These are phyloP conservation scores for Calocera viscosa DNA, from an alignment of 768 basidiomycete species.

Conservation along the genomic window DNA sequence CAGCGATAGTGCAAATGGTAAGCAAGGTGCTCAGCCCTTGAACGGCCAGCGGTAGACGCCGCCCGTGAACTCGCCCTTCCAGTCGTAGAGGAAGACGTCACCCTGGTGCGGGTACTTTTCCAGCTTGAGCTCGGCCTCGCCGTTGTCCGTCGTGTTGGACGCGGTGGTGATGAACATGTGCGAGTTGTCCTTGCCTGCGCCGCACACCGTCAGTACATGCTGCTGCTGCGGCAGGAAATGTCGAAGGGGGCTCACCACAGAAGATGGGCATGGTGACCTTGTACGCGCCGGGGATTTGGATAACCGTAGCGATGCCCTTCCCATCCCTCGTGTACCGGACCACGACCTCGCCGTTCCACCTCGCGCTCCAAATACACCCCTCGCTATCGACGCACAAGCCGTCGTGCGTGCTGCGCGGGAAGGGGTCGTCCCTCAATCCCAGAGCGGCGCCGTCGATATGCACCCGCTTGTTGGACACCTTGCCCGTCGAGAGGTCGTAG, in stretches of 20 bases:
- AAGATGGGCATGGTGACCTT: slow-evolving; percentile 59
- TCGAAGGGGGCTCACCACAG: slow-evolving; percentile 36
- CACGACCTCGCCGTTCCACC: slow-evolving; percentile 54
- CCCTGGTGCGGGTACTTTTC: background rate
- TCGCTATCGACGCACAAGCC: slow-evolving; percentile 53
- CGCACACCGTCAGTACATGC: background rate
- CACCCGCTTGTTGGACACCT: slow-evolving; percentile 42
- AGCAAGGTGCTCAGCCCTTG: background rate
- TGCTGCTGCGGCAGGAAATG: background rate
- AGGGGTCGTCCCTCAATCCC: slow-evolving; percentile 29
- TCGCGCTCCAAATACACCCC: slow-evolving; percentile 58
- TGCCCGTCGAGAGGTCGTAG: slow-evolving; percentile 42
- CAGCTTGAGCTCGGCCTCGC: background rate
- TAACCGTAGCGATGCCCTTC: slow-evolving; percentile 37
- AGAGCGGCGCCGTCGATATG: slow-evolving; percentile 44
- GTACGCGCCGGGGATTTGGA: slow-evolving; percentile 48
- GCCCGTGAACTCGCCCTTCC: background rate
- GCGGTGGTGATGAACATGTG: background rate
- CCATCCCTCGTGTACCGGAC: slow-evolving; percentile 46
- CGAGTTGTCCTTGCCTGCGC: background rate
- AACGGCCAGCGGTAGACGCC: background rate
- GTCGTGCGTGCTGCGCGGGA: slow-evolving; percentile 26
- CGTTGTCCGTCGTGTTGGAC: background rate
- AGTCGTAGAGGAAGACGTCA: background rate
- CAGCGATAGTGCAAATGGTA: background rate